A percentile compares a stretch with the other conserved stretches of the same genome.
phyloP scores from a whole-genome alignment of 495 filamentous ascomycete species.

The Filosporella fistucella region DNA sequence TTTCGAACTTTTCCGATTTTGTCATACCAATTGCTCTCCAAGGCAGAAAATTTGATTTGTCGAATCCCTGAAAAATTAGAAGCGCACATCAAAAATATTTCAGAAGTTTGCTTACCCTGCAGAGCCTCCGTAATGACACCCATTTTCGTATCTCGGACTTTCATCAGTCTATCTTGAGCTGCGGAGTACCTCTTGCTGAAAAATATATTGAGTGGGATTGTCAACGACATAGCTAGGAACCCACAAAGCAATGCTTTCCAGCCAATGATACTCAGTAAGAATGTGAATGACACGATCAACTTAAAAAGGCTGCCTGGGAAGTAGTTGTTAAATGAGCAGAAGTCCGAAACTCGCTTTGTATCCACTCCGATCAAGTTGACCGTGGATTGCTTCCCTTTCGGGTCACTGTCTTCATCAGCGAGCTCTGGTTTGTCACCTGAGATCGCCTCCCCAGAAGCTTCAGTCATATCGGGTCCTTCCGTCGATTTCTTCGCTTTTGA shows the following conservation, averaged over 20 bases:
- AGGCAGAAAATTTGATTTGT: conserved; percentile 83
- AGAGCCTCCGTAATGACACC: conserved; percentile 75
- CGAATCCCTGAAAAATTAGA: conserved; percentile 60
- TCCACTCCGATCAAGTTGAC: conserved; percentile 81
- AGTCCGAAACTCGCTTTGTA: conserved; percentile 66
- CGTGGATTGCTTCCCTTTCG: conserved; percentile 68
- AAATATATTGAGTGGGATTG: conserved; percentile 66
- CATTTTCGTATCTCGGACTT: conserved; percentile 72
- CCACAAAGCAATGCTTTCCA: conserved; percentile 68
- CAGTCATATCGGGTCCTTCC: conserved; percentile 1
- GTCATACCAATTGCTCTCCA: conserved; percentile 77
- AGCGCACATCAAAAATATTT: neutral
- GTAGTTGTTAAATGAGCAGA: conserved; percentile 59
- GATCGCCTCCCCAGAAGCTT: conserved; percentile 5
- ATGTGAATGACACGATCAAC: conserved; percentile 58
- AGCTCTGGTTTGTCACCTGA: conserved; percentile 23
- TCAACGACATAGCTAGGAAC: conserved; percentile 55
- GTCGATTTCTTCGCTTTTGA: conserved; percentile 37
- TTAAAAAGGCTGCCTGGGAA: conserved; percentile 57
- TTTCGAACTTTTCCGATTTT: conserved; percentile 62
- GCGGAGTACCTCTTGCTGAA: conserved; percentile 61
- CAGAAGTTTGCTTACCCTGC: conserved; percentile 45
- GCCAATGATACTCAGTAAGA: conserved; percentile 66
- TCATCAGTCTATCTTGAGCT: conserved; percentile 73
- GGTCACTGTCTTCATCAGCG: conserved; percentile 46